Percentiles rank a stretch among this genome's conserved stretches.
These are phyloP conservation scores for Colletotrichum karsti DNA, from an alignment of 2,329 filamentous ascomycete species.

Conservation along the genomic window DNA sequence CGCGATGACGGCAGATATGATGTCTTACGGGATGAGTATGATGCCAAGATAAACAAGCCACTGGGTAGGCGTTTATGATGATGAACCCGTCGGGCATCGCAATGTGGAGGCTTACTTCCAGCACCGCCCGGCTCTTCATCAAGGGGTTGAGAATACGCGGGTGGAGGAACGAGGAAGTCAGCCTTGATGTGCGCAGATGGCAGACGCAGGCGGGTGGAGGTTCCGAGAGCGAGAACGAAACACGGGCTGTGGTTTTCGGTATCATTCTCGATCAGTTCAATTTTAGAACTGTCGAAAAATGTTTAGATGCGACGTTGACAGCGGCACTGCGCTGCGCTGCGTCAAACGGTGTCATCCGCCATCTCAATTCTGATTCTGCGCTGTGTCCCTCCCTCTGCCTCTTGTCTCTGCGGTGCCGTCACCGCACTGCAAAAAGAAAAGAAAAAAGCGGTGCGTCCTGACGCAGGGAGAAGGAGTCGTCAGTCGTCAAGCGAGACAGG, in stretches of 20 bases:
- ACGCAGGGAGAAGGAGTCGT: slow-evolving; percentile 26
- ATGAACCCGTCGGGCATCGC: background rate
- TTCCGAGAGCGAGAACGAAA: slow-evolving; percentile 16
- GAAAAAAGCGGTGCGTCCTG: background rate
- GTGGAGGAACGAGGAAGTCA: background rate
- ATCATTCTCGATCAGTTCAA: background rate
- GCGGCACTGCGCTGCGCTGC: background rate
- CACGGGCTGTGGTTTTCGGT: background rate
- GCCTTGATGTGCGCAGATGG: background rate
- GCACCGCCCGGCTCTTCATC: slow-evolving; percentile 9
- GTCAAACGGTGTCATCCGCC: slow-evolving; percentile 10
- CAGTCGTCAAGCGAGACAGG: slow-evolving; percentile 20
- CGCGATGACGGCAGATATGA: slow-evolving; percentile 13
- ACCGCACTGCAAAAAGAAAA: background rate
- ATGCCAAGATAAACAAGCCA: background rate
- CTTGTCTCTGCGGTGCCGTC: background rate
- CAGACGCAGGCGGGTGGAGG: background rate
- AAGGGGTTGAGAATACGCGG: slow-evolving; percentile 1
- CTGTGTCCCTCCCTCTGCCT: background rate
- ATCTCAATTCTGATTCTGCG: background rate
- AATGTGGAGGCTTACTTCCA: slow-evolving; percentile 4
- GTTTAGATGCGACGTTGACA: slow-evolving; percentile 6
- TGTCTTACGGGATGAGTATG: background rate
- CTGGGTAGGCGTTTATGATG: background rate
- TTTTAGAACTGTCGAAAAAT: background rate